A percentile compares a stretch with the other conserved stretches of the same genome.
phyloP scores from a whole-genome alignment of 2,329 filamentous ascomycete genomes.

The Lasiodiplodia hormozganensis region DNA sequence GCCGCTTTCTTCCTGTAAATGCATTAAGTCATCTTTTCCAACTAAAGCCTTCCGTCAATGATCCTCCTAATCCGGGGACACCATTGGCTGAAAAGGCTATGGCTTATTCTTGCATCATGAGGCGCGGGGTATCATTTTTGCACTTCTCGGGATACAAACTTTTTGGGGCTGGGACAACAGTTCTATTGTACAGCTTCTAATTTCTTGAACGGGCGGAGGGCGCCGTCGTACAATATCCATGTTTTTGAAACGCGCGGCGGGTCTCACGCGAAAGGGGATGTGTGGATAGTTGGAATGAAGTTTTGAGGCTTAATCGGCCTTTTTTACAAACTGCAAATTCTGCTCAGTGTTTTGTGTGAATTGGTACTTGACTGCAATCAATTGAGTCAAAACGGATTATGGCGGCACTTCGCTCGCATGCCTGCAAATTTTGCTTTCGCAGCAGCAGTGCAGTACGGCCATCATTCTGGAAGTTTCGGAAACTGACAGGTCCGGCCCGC shows the following conservation, averaged over 20 bases:
- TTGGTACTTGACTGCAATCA: too few species aligned
- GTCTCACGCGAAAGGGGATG: constrained; percentile 20
- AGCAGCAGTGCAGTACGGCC: neutral
- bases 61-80: constrained; percentile 18
- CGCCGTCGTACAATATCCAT: constrained; percentile 23
- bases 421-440: neutral
- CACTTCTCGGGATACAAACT: constrained; percentile 25
- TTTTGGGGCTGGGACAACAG: constrained; percentile 22
- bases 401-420: neutral
- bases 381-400: neutral
- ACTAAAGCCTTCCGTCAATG: constrained; percentile 22
- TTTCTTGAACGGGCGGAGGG: constrained; percentile 17
- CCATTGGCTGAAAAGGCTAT: constrained; percentile 24
- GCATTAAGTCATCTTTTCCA: constrained; percentile 38
- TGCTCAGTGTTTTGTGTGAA: neutral
- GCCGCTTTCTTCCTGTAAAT: constrained; percentile 53
- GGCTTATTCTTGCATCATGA: constrained; percentile 27
- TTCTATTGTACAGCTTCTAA: constrained; percentile 27
- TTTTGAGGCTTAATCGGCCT: constrained; percentile 25
- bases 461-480: neutral
- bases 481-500: neutral
- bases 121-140: constrained; percentile 26
- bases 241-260: constrained; percentile 21
- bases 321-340: neutral
- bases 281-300: constrained; percentile 28